A percentile compares a stretch with the other conserved stretches of the same genome.
phyloP scores from a whole-genome alignment of 2,329 filamentous ascomycete species.

The Alternaria dauci region DNA sequence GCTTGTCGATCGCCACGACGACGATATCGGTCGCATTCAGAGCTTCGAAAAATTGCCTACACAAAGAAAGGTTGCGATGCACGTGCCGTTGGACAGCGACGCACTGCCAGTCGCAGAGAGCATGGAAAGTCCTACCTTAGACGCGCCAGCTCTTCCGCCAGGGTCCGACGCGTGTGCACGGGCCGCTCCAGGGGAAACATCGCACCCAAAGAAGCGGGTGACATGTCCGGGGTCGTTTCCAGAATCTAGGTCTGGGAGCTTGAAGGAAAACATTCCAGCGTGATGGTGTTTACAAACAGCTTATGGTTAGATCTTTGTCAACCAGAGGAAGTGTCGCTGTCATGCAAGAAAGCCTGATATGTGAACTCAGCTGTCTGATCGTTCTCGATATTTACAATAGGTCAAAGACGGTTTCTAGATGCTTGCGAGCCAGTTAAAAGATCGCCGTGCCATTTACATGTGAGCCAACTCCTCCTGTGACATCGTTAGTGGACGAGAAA shows the following conservation, averaged over 20 bases:
- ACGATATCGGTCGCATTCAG: not conserved
- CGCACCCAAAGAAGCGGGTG: not conserved
- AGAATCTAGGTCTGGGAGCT: not conserved
- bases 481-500: slow-evolving; percentile 8
- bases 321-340: not conserved
- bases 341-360: not conserved
- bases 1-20: not conserved
- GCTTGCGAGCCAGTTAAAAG: slow-evolving; percentile 21
- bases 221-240: not conserved
- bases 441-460: slow-evolving; percentile 57
- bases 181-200: not conserved
- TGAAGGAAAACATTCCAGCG: not conserved
- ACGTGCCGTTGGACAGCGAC: no score
- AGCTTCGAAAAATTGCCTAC: rapidly evolving
- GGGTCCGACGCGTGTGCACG: not conserved
- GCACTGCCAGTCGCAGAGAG: not conserved
- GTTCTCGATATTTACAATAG: not conserved
- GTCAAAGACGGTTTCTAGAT: not conserved
- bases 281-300: not conserved
- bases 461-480: slow-evolving; percentile 51
- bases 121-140: not conserved
- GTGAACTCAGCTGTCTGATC: not conserved
- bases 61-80: not conserved
- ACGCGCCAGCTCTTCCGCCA: not conserved
- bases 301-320: no score